These are phyloP conservation scores for Scedosporium boydii DNA, from an alignment of 2,329 filamentous ascomycete species.

Conservation along the genomic window DNA sequence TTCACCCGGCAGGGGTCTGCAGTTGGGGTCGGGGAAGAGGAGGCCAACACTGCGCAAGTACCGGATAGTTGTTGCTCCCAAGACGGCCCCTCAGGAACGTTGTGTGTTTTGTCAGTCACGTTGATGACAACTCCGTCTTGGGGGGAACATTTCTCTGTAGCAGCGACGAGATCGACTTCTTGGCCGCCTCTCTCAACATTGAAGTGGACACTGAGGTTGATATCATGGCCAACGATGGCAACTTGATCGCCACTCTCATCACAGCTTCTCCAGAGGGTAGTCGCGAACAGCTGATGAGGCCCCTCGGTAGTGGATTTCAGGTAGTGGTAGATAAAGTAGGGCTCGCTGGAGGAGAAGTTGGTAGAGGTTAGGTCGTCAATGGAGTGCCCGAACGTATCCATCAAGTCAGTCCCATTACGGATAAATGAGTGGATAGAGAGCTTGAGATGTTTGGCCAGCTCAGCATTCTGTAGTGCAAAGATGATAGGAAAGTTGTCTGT, in stretches of 20 bases:
- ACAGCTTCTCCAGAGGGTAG: constrained; percentile 6
- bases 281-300: constrained; percentile 6
- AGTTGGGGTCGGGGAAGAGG: constrained; percentile 8
- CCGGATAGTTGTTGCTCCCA: too few relatives aligned
- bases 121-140: constrained; percentile 7
- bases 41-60: constrained; percentile 9
- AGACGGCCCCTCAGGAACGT: background rate
- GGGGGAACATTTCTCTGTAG: constrained; percentile 25
- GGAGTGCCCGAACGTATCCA: background rate
- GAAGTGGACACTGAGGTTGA: constrained; percentile 9
- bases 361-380: background rate
- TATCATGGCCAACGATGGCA: constrained; percentile 4
- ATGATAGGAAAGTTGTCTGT: background rate
- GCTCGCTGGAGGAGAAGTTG: constrained; percentile 7
- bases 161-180: constrained; percentile 47
- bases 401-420: background rate
- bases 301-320: constrained; percentile 8
- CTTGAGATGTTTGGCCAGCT: constrained; percentile 8
- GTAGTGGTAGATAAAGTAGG: constrained; percentile 9
- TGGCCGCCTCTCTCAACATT: constrained; percentile 10
- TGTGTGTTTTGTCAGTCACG: constrained; percentile 10
- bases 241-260: constrained; percentile 9
- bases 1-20: constrained; percentile 11
- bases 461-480: background rate
- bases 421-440: constrained; percentile 2